These are phyloP conservation scores for Yarrowia deformans DNA, from an alignment of 805 yeast species.

Conservation along the genomic window DNA sequence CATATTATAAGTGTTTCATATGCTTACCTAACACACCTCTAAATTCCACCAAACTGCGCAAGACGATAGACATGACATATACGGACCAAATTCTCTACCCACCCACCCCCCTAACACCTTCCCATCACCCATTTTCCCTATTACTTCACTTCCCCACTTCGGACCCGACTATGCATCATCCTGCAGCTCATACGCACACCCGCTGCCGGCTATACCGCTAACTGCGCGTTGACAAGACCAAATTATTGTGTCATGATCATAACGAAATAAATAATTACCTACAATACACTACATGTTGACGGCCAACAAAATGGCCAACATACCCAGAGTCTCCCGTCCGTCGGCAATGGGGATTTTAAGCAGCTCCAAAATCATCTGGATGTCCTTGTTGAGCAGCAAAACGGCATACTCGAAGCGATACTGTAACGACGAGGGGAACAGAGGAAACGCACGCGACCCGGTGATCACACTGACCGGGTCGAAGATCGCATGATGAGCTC, in stretches of 20 bases:
- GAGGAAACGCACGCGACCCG: constrained; percentile 28
- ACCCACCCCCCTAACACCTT: too few species aligned
- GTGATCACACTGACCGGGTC: constrained; percentile 37
- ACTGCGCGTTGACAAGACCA: neutral
- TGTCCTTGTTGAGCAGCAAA: constrained; percentile 31
- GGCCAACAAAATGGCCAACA: constrained; percentile 34
- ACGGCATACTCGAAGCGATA: constrained; percentile 36
- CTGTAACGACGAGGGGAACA: constrained; percentile 29
- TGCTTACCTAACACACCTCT: neutral
- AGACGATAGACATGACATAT: too few species aligned
- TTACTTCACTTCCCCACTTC: constrained; percentile 6
- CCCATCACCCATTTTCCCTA: neutral
- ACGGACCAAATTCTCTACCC: neutral
- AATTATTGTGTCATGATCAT: neutral
- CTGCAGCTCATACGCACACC: constrained; percentile 2
- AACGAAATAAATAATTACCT: constrained; percentile 7
- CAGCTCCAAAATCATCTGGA: constrained; percentile 34
- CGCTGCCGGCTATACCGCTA: constrained; percentile 1
- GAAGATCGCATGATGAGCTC: constrained; percentile 22
- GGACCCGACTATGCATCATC: constrained; percentile 19
- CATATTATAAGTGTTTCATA: neutral
- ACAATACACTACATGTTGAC: constrained; percentile 21
- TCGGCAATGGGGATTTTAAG: constrained; percentile 35
- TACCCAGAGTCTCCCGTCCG: constrained; percentile 32
- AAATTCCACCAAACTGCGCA: neutral